phyloP scores from a whole-genome alignment of 345 rosid species.

The Citrus medica region DNA sequence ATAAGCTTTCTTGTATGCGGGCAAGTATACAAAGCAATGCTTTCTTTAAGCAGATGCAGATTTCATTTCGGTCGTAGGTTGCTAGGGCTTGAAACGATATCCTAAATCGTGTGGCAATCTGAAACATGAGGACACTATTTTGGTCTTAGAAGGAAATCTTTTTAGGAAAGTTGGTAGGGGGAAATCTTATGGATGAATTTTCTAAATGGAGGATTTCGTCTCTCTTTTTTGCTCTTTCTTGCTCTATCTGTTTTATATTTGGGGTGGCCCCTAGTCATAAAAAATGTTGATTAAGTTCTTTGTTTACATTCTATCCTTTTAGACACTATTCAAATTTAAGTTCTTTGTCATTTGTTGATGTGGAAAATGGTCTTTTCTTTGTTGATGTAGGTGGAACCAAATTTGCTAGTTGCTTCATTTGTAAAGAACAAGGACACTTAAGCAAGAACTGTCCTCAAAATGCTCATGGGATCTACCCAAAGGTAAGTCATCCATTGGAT shows the following conservation, averaged over 20 bases:
- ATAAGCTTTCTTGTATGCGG: not conserved
- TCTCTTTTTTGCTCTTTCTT: not conserved
- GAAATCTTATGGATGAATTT: not conserved
- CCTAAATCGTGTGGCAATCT: not conserved
- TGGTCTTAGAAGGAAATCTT: too few relatives aligned
- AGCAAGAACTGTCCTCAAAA: constrained; percentile 89
- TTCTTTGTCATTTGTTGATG: not conserved
- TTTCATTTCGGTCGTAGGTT: not conserved
- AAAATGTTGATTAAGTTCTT: not conserved
- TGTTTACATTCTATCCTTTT: not conserved
- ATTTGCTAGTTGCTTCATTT: constrained; percentile 86
- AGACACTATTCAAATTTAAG: not conserved
- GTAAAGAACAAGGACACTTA: constrained; percentile 77
- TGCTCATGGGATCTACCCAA: constrained; percentile 87
- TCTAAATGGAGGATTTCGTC: not conserved
- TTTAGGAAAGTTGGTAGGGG: not conserved
- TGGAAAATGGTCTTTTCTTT: constrained; percentile 7
- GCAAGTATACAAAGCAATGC: not conserved
- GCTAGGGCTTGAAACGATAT: not conserved
- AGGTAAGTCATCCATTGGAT: constrained; percentile 41
- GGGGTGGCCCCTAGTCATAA: not conserved
- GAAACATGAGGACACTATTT: not conserved
- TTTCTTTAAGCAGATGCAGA: not conserved
- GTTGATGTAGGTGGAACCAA: constrained; percentile 70
- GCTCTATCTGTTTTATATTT: not conserved